Percentiles rank a stretch among this genome's conserved stretches.
phyloP scores from a whole-genome alignment of 306 rosid species.

The Delonix regia region DNA sequence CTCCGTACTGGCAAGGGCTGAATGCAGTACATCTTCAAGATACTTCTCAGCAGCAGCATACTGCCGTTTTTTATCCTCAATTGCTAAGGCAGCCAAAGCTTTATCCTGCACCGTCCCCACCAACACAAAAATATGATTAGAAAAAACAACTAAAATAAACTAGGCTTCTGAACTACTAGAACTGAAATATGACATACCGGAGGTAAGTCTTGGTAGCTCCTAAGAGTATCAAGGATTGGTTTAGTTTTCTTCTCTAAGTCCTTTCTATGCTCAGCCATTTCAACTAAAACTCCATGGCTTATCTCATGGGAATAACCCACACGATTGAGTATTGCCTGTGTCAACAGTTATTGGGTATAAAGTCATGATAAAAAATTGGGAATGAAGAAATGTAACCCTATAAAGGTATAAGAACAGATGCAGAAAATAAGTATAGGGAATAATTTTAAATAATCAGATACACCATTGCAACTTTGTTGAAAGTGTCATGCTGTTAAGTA shows the following conservation, averaged over 20 bases:
- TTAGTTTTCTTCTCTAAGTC: conserved; percentile 93
- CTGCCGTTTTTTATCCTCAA: conserved; percentile 96
- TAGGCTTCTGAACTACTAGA: conserved; percentile 4
- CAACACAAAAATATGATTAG: conserved; percentile 17
- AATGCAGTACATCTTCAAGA: conserved; percentile 87
- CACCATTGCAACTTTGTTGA: not conserved
- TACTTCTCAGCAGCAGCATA: conserved; percentile 90
- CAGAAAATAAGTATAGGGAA: conserved; percentile 4
- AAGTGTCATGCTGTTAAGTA: not conserved
- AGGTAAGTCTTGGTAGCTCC: conserved; percentile 96
- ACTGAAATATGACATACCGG: conserved; percentile 56
- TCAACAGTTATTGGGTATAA: conserved; percentile 20
- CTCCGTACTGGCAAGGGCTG: conserved; percentile 73
- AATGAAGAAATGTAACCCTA: not conserved
- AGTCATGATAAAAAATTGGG: conserved; percentile 4
- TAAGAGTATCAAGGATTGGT: conserved; percentile 85
- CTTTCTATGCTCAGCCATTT: conserved; percentile 85
- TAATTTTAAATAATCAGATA: not conserved
- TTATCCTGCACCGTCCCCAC: conserved; percentile 68
- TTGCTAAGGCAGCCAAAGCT: conserved; percentile 96
- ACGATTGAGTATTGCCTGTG: conserved; percentile 79
- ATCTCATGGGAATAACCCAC: conserved; percentile 88
- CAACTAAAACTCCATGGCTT: conserved; percentile 84
- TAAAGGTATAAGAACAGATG: not conserved
- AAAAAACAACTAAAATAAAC: conserved; percentile 10